phyloP scores from a whole-genome alignment of 768 basidiomycete genomes.

The Trametopsis cervina region DNA sequence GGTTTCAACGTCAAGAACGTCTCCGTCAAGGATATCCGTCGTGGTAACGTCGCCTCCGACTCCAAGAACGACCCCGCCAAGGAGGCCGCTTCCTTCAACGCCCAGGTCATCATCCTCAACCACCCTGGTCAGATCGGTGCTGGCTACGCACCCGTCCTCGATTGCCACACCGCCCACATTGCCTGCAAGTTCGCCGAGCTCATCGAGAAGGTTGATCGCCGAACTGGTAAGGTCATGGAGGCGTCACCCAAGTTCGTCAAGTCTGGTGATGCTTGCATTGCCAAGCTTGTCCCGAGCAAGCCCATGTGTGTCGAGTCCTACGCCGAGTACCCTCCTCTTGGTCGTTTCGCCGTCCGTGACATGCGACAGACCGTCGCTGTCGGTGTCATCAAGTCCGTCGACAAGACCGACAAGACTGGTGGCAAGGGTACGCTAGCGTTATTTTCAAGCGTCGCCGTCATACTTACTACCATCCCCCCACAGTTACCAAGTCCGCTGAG shows the following conservation, averaged over 20 bases:
- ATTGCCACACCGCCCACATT: constrained; percentile 99
- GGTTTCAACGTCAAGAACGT: constrained; percentile 99
- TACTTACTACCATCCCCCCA: constrained; percentile 7
- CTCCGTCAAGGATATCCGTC: constrained; percentile 99
- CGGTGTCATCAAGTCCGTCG: constrained; percentile 97
- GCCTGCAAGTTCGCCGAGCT: constrained; percentile 99
- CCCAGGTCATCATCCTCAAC: constrained; percentile 99
- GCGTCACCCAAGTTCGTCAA: constrained; percentile 94
- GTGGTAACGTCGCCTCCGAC: constrained; percentile 99
- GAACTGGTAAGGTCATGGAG: constrained; percentile 92
- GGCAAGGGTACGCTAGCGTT: constrained; percentile 59
- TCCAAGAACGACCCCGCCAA: constrained; percentile 99
- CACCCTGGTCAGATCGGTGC: constrained; percentile 99
- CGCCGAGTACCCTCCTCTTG: constrained; percentile 97
- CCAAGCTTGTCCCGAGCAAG: constrained; percentile 94
- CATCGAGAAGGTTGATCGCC: constrained; percentile 99
- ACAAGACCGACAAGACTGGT: constrained; percentile 81
- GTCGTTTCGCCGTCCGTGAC: constrained; percentile 99
- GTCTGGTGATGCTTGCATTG: constrained; percentile 98
- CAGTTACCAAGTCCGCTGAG: constrained; percentile 93
- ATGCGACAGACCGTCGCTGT: constrained; percentile 99
- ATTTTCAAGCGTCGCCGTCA: constrained; percentile 1
- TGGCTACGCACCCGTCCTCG: constrained; percentile 97
- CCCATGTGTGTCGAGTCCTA: constrained; percentile 94
- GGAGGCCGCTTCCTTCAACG: constrained; percentile 98